Percentiles rank a stretch among this genome's conserved stretches.
Conservation (phyloP, 23 red algal species). For the Rhodosorus marinus region DNA sequence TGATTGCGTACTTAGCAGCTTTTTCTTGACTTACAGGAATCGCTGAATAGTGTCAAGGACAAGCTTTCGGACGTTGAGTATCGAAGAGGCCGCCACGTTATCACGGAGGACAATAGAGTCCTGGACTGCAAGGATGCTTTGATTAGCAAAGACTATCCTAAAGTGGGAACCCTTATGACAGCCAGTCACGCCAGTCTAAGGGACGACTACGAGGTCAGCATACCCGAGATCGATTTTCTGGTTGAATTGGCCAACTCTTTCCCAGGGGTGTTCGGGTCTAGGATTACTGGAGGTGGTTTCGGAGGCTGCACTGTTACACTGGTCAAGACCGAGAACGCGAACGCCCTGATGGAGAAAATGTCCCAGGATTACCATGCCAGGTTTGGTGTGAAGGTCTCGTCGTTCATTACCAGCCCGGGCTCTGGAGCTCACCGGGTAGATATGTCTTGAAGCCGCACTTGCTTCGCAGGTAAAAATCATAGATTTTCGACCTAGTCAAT, state of each 20-base stretch:
- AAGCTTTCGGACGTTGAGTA: slow-evolving; percentile 32
- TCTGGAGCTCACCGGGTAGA: too few species aligned
- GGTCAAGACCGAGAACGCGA: too few species aligned
- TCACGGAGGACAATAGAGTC: slow-evolving; percentile 61
- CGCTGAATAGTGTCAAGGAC: slow-evolving; percentile 32
- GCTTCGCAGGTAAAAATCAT: too few species aligned
- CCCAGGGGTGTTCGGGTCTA: slow-evolving; percentile 69
- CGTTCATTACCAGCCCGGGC: too few species aligned
- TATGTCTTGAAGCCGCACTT: too few species aligned
- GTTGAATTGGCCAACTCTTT: slow-evolving; percentile 76
- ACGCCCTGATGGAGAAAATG: too few species aligned
- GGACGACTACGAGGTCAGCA: slow-evolving; percentile 79
- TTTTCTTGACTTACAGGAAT: slow-evolving; percentile 15
- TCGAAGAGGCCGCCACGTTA: slow-evolving; percentile 63
- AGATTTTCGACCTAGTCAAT: too few species aligned
- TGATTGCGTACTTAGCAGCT: neutral
- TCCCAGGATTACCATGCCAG: too few species aligned
- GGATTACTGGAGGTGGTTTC: slow-evolving; percentile 96
- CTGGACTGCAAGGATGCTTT: slow-evolving; percentile 38
- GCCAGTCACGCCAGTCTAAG: slow-evolving; percentile 61
- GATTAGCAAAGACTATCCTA: slow-evolving; percentile 23
- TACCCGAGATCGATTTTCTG: slow-evolving; percentile 67
- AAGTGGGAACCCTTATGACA: slow-evolving; percentile 53
- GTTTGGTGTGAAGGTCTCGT: too few species aligned
- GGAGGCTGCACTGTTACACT: slow-evolving; percentile 92